Evolutionary conservation across 2,329 filamentous ascomycete species (phyloP), one percentile per base, ranked within the genome.

Genomic region (Phaeophleospora eucalypticola): DNA sequence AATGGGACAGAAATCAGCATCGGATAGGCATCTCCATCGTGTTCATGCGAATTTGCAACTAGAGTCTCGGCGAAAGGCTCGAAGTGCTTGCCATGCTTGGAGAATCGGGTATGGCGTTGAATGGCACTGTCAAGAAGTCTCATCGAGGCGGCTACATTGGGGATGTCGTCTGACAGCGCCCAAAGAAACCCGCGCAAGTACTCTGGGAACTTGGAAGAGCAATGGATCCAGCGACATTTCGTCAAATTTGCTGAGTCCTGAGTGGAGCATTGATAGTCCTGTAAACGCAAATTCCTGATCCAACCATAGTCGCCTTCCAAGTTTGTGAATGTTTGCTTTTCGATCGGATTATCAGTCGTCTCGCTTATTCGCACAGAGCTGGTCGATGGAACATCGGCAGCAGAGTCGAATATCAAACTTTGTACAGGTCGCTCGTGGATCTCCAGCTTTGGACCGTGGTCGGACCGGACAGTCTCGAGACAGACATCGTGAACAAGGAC

Each of bases 31-130:
- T 48, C 41, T 16, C 46, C 34, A 12, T 54, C 48, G 2, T 43
- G 41, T 17, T 39, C 35, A 4, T 61, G 36, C 1, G 44, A 20
- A 9, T 39, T 53, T 3, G 51, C 42, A 7, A 36, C 39, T 3
- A 72, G 56, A n/a, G 58, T 52, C 46, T 69, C 59, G 16, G 64
- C 63, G 48, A 71, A 72, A 0, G 69, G 69, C 16, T 66, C 61
- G 53, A 72, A 72, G 45, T 69, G 68, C 47, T 68, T 62, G 10
- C 70, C 69, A 53, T 72, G 70, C 45, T 70, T 70, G 2, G 69
- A 71, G 48, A 70, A 71, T 0, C 70, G 61, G 36, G 70, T 69
- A 24, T 71, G 64, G 39, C 66, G 62, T 35, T 68, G 58, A 24
- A 72, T 58, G 36, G 61, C 64, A 29, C 65, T 58, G 38, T 70